These are phyloP conservation scores for Allium fistulosum DNA, from an alignment of 106 monocot genomes.

Conservation along the genomic window DNA sequence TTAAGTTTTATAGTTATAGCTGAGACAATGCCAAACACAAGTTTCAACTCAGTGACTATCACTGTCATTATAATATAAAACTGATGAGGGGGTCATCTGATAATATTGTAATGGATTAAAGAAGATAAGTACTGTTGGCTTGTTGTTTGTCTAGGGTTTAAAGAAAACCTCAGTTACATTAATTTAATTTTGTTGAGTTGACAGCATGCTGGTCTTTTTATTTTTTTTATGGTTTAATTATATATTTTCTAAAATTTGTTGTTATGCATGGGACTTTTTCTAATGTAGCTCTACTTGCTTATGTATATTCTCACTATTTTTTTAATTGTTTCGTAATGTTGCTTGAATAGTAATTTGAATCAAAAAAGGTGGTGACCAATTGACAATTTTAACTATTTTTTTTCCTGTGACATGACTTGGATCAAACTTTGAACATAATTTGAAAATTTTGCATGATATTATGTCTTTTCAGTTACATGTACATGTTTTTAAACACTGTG, in stretches of 20 bases:
- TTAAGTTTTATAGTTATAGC: neutral
- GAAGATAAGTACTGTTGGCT: too few species aligned
- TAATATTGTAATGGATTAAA: slow-evolving; percentile 1
- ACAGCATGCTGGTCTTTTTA: neutral
- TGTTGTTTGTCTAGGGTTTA: too few species aligned
- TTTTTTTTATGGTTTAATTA: neutral
- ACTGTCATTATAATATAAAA: neutral
- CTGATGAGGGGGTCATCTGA: neutral
- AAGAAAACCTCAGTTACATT: too few species aligned
- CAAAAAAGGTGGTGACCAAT: neutral
- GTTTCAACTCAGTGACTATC: slow-evolving; percentile 19
- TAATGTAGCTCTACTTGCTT: slow-evolving; percentile 7
- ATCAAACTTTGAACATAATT: neutral
- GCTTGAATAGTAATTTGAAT: neutral
- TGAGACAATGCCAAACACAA: slow-evolving; percentile 7
- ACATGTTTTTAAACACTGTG: too few species aligned
- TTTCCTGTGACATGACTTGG: neutral
- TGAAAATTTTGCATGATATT: too few species aligned
- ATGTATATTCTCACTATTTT: slow-evolving; percentile 7
- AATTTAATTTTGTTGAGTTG: neutral
- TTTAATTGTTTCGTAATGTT: too few species aligned
- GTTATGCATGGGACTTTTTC: slow-evolving; percentile 13
- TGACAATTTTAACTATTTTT: slow-evolving; percentile 5
- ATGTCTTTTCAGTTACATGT: too few species aligned
- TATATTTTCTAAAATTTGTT: slow-evolving; percentile 5